Conservation (phyloP, 2,329 filamentous ascomycete species). For the Claviceps cyperi region DNA sequence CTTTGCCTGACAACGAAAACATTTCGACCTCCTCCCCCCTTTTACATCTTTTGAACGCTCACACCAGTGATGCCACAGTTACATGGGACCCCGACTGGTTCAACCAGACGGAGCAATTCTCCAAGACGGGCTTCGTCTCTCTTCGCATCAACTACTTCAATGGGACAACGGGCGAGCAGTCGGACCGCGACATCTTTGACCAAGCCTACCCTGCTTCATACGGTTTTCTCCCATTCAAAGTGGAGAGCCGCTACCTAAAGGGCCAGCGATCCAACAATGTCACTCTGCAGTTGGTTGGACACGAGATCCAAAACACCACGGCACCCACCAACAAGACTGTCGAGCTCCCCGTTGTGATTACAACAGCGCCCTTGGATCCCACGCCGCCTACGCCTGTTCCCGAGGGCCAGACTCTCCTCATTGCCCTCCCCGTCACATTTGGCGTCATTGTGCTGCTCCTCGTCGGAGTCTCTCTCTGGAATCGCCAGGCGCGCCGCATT, state of each 20-base stretch:
- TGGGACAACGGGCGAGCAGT: conserved; percentile 20
- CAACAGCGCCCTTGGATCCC: conserved; percentile 21
- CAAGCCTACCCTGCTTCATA: conserved; percentile 21
- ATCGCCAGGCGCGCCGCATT: conserved; percentile 35
- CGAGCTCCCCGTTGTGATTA: conserved; percentile 25
- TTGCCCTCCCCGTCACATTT: conserved; percentile 38
- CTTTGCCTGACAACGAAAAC: neutral
- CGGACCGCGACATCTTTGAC: conserved; percentile 21
- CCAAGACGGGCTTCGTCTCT: conserved; percentile 17
- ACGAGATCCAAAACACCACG: conserved; percentile 19
- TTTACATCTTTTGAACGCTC: neutral
- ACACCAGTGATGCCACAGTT: conserved; percentile 21
- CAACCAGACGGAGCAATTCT: conserved; percentile 24
- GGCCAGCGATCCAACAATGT: conserved; percentile 25
- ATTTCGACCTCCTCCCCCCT: no score
- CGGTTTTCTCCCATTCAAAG: conserved; percentile 34
- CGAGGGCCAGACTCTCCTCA: conserved; percentile 29
- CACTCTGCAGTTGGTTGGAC: conserved; percentile 27
- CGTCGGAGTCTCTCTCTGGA: conserved; percentile 42
- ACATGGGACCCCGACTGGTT: conserved; percentile 43
- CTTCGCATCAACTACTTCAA: conserved; percentile 28
- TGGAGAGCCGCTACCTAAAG: conserved; percentile 19
- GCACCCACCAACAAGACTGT: conserved; percentile 25
- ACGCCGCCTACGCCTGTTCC: conserved; percentile 19
- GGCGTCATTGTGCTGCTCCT: conserved; percentile 32